Percentiles rank a stretch among this genome's conserved stretches.
phyloP scores from a whole-genome alignment of 768 basidiomycete genomes.

The Tricholoma sp. region DNA sequence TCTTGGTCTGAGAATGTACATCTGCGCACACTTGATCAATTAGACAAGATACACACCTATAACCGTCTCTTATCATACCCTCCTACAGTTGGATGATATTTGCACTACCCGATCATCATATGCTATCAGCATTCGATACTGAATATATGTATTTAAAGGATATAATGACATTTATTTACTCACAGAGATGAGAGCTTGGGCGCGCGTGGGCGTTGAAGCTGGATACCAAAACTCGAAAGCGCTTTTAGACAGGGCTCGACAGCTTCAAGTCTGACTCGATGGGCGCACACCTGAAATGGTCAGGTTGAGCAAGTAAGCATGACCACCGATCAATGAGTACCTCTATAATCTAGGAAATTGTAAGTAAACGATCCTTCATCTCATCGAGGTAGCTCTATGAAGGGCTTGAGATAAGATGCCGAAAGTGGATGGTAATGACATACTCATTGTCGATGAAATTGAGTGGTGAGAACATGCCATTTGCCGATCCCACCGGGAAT shows the following conservation, averaged over 20 bases:
- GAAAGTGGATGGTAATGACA: neutral
- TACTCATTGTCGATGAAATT: neutral
- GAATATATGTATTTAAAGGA: conserved; percentile 2
- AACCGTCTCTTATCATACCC: conserved; percentile 13
- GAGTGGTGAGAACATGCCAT: conserved; percentile 3
- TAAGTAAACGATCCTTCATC: neutral
- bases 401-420: neutral
- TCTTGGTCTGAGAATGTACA: conserved; percentile 38
- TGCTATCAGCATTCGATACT: neutral
- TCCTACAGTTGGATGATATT: neutral
- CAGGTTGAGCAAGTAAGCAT: no score
- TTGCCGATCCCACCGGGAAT: conserved; percentile 26
- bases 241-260: neutral
- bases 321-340: neutral
- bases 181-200: neutral
- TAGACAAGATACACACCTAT: conserved; percentile 13
- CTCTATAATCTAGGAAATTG: neutral
- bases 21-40: conserved; percentile 1
- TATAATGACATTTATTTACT: neutral
- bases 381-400: neutral
- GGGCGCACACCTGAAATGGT: neutral
- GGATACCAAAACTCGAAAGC: neutral
- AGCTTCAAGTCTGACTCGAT: neutral
- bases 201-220: neutral
- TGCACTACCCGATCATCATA: neutral